Percentiles rank a stretch among this genome's conserved stretches.
Evolutionary conservation across 2,329 filamentous ascomycete genomes (phyloP).

Genomic region (Phoma sp.): DNA sequence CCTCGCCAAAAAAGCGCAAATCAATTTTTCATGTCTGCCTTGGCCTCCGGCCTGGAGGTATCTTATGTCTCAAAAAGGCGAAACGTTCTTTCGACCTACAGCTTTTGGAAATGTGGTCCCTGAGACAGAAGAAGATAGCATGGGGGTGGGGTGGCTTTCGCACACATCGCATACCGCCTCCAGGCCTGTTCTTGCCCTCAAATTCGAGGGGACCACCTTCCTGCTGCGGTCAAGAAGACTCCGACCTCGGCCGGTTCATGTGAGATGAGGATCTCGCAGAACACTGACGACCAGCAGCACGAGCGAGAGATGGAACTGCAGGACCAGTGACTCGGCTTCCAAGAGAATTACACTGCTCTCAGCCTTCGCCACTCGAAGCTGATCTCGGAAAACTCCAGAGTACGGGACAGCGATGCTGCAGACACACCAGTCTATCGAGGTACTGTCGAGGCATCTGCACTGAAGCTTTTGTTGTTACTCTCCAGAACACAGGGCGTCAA

Average conservation of each 20-base stretch:
- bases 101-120: background rate
- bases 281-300: slow-evolving; percentile 75
- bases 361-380: slow-evolving; percentile 94
- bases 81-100: background rate
- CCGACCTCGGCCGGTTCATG: too few species aligned
- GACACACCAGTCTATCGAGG: slow-evolving; percentile 67
- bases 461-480: slow-evolving; percentile 39
- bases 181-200: too few species aligned
- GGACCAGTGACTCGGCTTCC: slow-evolving; percentile 87
- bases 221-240: too few species aligned
- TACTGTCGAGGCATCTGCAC: slow-evolving; percentile 75
- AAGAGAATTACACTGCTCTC: slow-evolving; percentile 92
- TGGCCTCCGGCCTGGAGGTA: background rate
- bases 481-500: too few species aligned
- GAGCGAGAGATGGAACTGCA: slow-evolving; percentile 92
- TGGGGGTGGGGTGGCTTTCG: too few species aligned
- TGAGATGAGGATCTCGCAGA: slow-evolving; percentile 86
- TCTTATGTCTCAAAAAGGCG: background rate
- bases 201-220: too few species aligned
- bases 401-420: slow-evolving; percentile 67
- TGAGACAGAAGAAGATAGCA: background rate
- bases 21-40: background rate
- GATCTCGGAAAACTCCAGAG: slow-evolving; percentile 90
- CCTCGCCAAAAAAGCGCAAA: background rate
- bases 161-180: too few species aligned